Evolutionary conservation across 2,329 filamentous ascomycete genomes (phyloP).

Genomic region (Colletotrichum neosansevieriae): DNA sequence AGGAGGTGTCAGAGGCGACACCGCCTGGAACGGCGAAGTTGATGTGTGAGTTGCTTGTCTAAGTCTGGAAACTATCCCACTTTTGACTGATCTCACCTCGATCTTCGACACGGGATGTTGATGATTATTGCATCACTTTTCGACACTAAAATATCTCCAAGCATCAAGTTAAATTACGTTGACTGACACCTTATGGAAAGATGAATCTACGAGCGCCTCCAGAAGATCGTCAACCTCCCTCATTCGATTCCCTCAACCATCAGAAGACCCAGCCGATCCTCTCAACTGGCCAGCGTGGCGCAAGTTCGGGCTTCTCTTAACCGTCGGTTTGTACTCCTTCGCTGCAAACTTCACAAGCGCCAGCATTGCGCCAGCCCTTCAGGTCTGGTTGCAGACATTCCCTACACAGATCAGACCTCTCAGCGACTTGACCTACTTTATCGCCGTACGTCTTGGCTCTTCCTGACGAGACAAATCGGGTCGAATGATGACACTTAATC

Average conservation of each 20-base stretch:
- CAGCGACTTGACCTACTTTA: constrained; percentile 46
- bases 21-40: constrained; percentile 43
- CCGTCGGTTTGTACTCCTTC: constrained; percentile 50
- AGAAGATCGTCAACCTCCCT: constrained; percentile 28
- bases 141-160: no score
- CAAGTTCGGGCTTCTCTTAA: constrained; percentile 46
- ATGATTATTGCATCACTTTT: no score
- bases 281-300: constrained; percentile 51
- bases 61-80: no score
- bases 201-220: constrained; percentile 15
- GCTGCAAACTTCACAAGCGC: constrained; percentile 49
- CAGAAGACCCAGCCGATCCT: constrained; percentile 51
- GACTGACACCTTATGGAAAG: background rate
- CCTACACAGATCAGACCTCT: constrained; percentile 44
- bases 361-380: constrained; percentile 49
- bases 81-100: no score
- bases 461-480: no score
- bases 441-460: constrained; percentile 45
- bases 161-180: no score
- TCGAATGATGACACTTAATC: no score
- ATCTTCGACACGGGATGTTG: no score
- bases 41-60: constrained; percentile 38
- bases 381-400: constrained; percentile 48
- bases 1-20: constrained; percentile 38
- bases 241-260: constrained; percentile 44